Evolutionary conservation across 768 basidiomycete genomes (phyloP).

Genomic region (Auriscalpium vulgare): DNA sequence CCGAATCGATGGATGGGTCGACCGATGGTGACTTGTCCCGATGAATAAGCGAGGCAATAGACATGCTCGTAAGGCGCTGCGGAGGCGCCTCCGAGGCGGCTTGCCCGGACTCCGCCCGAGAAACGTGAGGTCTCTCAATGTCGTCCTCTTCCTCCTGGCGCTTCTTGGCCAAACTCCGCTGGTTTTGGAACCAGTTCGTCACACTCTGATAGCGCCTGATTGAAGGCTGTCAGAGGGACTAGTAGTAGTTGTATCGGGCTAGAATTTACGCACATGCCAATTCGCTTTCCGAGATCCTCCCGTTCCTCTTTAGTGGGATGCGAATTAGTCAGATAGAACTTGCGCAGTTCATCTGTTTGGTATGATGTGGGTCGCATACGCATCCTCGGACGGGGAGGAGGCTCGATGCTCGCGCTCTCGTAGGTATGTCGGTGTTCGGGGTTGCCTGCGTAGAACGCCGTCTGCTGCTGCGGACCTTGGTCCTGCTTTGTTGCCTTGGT

Average conservation of each 20-base stretch:
- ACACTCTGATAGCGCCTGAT: constrained; percentile 71
- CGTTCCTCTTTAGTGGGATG: constrained; percentile 65
- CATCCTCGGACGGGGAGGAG: constrained; percentile 45
- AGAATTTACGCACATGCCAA: constrained; percentile 59
- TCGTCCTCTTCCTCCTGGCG: constrained; percentile 44
- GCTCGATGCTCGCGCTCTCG: constrained; percentile 31
- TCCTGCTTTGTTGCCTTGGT: constrained; percentile 18
- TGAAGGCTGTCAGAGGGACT: constrained; percentile 15
- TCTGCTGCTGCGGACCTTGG: constrained; percentile 25
- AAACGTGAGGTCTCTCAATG: constrained; percentile 19
- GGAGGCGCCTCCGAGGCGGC: neutral
- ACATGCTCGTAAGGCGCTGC: constrained; percentile 24
- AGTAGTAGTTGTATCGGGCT: constrained; percentile 1
- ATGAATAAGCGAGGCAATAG: constrained; percentile 27
- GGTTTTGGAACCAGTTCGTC: constrained; percentile 85
- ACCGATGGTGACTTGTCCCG: constrained; percentile 24
- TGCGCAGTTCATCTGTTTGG: constrained; percentile 64
- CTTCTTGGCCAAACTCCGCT: constrained; percentile 71
- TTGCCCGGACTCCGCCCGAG: constrained; percentile 38
- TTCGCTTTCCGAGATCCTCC: constrained; percentile 53
- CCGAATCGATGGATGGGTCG: constrained; percentile 25
- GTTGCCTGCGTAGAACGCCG: constrained; percentile 37
- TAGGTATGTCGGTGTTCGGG: constrained; percentile 43
- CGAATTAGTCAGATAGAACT: constrained; percentile 52
- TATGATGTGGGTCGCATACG: constrained; percentile 56